phyloP scores from a whole-genome alignment of 768 basidiomycete genomes.

The Suillus luteus region DNA sequence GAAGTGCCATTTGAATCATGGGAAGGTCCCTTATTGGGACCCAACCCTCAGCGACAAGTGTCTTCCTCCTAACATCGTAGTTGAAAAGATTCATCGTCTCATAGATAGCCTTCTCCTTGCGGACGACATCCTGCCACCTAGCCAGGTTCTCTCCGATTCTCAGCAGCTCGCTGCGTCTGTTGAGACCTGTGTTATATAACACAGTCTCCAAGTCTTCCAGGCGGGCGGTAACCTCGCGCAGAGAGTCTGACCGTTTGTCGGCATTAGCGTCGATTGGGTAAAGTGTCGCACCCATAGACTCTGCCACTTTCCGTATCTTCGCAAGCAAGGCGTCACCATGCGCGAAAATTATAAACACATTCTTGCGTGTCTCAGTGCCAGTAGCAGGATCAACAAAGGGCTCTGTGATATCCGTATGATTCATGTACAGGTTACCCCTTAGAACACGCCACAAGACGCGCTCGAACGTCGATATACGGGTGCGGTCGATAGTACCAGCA shows the following conservation, averaged over 20 bases:
- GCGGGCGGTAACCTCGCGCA: constrained; percentile 84
- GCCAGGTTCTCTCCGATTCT: constrained; percentile 83
- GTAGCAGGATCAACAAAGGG: constrained; percentile 89
- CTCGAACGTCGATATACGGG: constrained; percentile 91
- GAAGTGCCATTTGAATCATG: constrained; percentile 81
- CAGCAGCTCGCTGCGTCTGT: constrained; percentile 78
- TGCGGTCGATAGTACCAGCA: constrained; percentile 93
- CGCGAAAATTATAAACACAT: constrained; percentile 99
- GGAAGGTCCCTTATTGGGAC: constrained; percentile 91
- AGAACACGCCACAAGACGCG: constrained; percentile 97
- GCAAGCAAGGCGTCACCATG: constrained; percentile 90
- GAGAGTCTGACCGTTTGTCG: constrained; percentile 87
- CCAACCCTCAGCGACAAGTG: constrained; percentile 97
- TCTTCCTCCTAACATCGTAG: constrained; percentile 92
- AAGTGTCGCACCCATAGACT: constrained; percentile 97
- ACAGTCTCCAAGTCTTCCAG: constrained; percentile 91
- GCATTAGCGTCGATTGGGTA: constrained; percentile 96
- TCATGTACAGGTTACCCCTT: constrained; percentile 98
- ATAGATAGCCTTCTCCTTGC: constrained; percentile 95
- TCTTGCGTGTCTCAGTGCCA: constrained; percentile 86
- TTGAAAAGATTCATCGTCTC: constrained; percentile 95
- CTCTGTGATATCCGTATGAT: constrained; percentile 92
- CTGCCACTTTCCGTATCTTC: constrained; percentile 97
- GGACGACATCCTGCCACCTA: constrained; percentile 92
- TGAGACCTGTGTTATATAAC: constrained; percentile 85